phyloP scores from a whole-genome alignment of 176 grass and related monocot genomes.

The Chloris gayana region DNA sequence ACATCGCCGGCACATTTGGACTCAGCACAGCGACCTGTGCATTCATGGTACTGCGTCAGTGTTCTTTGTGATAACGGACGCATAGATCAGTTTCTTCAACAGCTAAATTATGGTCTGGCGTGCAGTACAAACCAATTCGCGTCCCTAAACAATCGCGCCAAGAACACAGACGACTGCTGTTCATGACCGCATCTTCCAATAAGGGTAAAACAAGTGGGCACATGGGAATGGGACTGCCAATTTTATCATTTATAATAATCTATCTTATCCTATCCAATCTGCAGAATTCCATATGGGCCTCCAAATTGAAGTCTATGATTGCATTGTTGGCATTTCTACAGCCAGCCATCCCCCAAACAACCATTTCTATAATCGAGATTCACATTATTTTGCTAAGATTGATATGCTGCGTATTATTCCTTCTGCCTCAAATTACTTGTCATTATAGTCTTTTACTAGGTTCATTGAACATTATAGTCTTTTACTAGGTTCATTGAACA shows the following conservation, averaged over 20 bases:
- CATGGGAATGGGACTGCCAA: neutral
- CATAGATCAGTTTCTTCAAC: no score
- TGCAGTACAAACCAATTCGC: no score
- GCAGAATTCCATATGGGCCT: neutral
- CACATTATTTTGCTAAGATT: neutral
- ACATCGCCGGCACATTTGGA: slow-evolving; percentile 54
- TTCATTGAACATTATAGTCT: no score
- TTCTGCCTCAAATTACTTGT: no score
- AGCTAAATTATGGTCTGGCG: no score
- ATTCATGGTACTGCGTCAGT: neutral
- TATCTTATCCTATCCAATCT: neutral
- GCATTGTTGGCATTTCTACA: neutral
- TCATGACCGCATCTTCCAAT: neutral
- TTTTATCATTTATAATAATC: neutral
- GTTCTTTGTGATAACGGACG: neutral
- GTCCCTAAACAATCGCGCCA: no score
- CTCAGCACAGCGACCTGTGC: slow-evolving; percentile 50
- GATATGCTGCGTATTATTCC: neutral
- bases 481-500: no score
- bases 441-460: no score
- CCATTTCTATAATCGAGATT: neutral
- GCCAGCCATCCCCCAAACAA: neutral
- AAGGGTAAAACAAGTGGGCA: neutral
- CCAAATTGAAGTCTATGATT: neutral
- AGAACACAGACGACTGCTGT: neutral